Base-by-base conservation (phyloP, 768 basidiomycete species). In the Psilocybe cubensis region DNA sequence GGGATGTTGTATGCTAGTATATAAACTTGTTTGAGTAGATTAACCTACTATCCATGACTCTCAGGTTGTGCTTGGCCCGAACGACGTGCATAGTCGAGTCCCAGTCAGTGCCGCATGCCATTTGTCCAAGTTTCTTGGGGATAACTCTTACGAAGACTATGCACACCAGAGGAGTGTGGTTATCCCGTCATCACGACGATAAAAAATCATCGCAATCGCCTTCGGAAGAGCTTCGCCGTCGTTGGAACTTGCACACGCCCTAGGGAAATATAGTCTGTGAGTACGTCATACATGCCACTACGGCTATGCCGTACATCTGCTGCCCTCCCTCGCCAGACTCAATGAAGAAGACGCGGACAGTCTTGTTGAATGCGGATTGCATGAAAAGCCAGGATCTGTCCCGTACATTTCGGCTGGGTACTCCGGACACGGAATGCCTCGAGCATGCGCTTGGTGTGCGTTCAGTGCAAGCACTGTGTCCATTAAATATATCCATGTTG, bases 231-330 rank as follows among this genome's bases (percentile, higher is more conserved):
- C 42, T 56, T 24, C 46, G 45, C 4, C 77, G 75, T 11, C 74
- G 75, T 2, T 91, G 88, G 88, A 66, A 66, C 0, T 68, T 91
- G 11, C 61, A 68, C 3, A 95, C 93, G 0, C 80, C 86, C 0
- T 81, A 91, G n/a, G 93, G 94, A 1, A 61, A 65, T 1, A 68
- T 94, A 20, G 40, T 67, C 3, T 86, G 89, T 59, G 70, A 76
- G 18, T 84, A 86, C 58, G 82, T 96, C 42, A 75, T 97, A 3
- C 92, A 95, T 66, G 92, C 92, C 0, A 95, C 92, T 9, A 97
- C 64, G 95, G 77, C 0, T 95, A 96, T 58, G 83, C 87, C 10
- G 83, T 87, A 3, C 80, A 89, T 63, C 81, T 96, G 29, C 76
- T 97, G n/a, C 89, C 91, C 0, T 81, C 84, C 56, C 67, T 94